These are phyloP conservation scores for Batrachochytrium dendrobatidis DNA, from an alignment of 371 early-diverging fungal genomes.

Conservation along the genomic window DNA sequence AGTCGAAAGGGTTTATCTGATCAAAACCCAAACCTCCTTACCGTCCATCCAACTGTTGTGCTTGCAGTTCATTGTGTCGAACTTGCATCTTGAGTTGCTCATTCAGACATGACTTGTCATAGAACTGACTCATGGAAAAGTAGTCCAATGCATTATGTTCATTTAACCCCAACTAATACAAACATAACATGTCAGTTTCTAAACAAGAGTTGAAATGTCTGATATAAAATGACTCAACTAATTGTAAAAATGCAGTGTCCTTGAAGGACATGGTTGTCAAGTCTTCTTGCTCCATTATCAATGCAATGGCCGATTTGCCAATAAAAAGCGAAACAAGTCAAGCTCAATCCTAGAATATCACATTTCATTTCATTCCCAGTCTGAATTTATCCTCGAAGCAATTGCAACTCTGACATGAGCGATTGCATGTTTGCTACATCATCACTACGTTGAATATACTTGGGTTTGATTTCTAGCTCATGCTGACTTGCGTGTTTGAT, in stretches of 20 bases:
- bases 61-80: slow-evolving; percentile 77
- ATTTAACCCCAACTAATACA: slow-evolving; percentile 33
- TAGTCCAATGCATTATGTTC: slow-evolving; percentile 89
- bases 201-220: too few species aligned
- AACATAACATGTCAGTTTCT: neutral
- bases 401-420: neutral
- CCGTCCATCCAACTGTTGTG: slow-evolving; percentile 54
- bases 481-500: too few species aligned
- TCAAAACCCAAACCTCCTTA: too few species aligned
- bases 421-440: neutral
- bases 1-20: too few species aligned
- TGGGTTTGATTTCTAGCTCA: neutral
- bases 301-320: too few species aligned
- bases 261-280: slow-evolving; percentile 34
- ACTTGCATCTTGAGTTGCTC: slow-evolving; percentile 97
- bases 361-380: too few species aligned
- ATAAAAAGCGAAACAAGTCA: too few species aligned
- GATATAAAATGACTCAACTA: too few species aligned
- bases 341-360: too few species aligned
- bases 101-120: slow-evolving; percentile 93
- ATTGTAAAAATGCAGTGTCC: slow-evolving; percentile 30
- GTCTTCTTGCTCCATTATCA: slow-evolving; percentile 19
- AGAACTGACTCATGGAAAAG: slow-evolving; percentile 92
- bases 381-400: neutral
- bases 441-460: neutral